phyloP scores from a whole-genome alignment of 208 protist genomes.

The Lotmaria passim region DNA sequence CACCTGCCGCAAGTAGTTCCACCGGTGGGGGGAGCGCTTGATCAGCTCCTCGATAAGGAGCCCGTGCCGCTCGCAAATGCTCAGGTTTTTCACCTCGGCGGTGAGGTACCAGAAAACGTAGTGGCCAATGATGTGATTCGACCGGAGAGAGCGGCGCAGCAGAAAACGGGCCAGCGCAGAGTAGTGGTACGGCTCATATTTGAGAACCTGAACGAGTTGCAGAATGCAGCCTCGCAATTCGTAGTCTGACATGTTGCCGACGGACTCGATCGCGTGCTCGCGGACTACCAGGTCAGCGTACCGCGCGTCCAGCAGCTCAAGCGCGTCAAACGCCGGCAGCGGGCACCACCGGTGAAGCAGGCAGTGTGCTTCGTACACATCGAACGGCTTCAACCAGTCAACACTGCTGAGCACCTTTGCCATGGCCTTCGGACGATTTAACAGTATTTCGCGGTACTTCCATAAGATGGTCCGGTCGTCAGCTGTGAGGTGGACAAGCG shows the following conservation, averaged over 20 bases:
- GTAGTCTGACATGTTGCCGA: constrained; percentile 69
- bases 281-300: constrained; percentile 73
- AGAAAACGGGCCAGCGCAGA: constrained; percentile 74
- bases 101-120: constrained; percentile 91
- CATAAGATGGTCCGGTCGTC: constrained; percentile 78
- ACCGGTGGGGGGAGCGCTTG: constrained; percentile 56
- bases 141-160: constrained; percentile 64
- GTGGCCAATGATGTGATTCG: constrained; percentile 80
- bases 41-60: constrained; percentile 87
- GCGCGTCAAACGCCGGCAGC: constrained; percentile 65
- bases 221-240: constrained; percentile 78
- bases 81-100: constrained; percentile 78
- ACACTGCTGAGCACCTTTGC: constrained; percentile 79
- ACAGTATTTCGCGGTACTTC: constrained; percentile 63
- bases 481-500: constrained; percentile 54
- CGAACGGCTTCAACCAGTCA: constrained; percentile 67
- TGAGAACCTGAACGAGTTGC: constrained; percentile 89
- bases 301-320: constrained; percentile 80
- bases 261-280: constrained; percentile 68
- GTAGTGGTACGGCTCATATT: constrained; percentile 89
- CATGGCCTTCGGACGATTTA: constrained; percentile 62
- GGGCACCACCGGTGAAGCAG: constrained; percentile 57
- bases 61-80: constrained; percentile 77
- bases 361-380: constrained; percentile 67
- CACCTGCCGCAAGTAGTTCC: constrained; percentile 59